phyloP scores from a whole-genome alignment of 108 stramenopile genomes.

The Cylindrotheca closterium region DNA sequence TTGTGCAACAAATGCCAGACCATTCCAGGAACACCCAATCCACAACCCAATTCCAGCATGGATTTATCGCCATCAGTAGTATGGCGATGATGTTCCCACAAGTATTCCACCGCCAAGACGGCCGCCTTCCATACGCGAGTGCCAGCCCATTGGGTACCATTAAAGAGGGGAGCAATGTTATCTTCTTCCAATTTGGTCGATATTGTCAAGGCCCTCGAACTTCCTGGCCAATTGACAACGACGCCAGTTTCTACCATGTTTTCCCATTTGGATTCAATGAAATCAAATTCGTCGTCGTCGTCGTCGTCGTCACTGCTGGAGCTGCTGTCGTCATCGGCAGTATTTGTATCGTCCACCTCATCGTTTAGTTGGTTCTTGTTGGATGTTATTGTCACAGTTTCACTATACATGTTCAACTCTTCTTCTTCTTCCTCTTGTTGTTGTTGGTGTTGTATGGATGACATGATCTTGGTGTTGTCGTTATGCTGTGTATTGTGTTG shows the following conservation, averaged over 20 bases:
- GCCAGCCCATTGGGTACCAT: constrained; percentile 86
- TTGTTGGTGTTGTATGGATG: too few species aligned
- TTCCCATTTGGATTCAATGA: constrained; percentile 33
- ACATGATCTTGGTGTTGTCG: too few species aligned
- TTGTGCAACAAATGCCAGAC: constrained; percentile 43
- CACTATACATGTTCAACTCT: too few species aligned
- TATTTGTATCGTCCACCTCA: too few species aligned
- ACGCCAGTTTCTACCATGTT: constrained; percentile 32
- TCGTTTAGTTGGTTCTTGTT: too few species aligned
- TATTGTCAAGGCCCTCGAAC: constrained; percentile 31
- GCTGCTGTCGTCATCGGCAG: too few species aligned
- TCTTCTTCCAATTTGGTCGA: constrained; percentile 63
- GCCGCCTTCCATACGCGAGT: constrained; percentile 85
- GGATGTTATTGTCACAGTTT: too few species aligned
- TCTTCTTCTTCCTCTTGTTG: too few species aligned
- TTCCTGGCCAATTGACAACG: constrained; percentile 16
- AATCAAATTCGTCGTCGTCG: constrained; percentile 28
- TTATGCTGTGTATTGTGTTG: too few species aligned
- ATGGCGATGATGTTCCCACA: constrained; percentile 26
- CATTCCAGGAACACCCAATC: constrained; percentile 85
- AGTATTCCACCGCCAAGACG: constrained; percentile 61
- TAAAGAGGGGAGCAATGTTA: constrained; percentile 77
- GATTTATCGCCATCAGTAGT: constrained; percentile 18
- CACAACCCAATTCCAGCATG: constrained; percentile 80
- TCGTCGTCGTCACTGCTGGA: constrained; percentile 1